phyloP scores from a whole-genome alignment of 208 protist genomes.

The Trypanosoma lewisi region DNA sequence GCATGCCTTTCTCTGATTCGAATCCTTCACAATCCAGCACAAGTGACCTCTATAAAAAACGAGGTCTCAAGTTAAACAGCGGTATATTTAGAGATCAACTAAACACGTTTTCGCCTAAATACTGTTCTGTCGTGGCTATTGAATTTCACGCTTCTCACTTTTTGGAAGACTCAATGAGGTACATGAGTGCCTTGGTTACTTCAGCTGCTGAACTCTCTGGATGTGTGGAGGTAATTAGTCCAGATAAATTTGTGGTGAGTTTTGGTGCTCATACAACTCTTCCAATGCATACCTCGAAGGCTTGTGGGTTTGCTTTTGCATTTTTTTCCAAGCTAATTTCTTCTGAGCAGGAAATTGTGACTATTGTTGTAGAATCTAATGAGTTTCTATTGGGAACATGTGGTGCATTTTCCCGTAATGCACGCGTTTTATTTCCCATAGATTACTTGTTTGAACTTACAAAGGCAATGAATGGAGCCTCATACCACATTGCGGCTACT shows the following conservation, averaged over 20 bases:
- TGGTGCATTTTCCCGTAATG: conserved; percentile 27
- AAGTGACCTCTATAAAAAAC: no score
- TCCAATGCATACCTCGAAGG: conserved; percentile 54
- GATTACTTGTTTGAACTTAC: conserved; percentile 15
- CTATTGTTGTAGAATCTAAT: conserved; percentile 52
- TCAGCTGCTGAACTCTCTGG: conserved; percentile 29
- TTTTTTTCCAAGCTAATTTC: conserved; percentile 35
- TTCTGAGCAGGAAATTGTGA: conserved; percentile 33
- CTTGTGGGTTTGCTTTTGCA: conserved; percentile 56
- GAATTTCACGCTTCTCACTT: background rate
- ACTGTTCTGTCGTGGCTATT: no score
- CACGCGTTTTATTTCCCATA: conserved; percentile 21
- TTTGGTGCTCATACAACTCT: conserved; percentile 67
- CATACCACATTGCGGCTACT: conserved; percentile 55
- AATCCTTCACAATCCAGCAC: background rate
- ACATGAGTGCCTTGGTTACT: no score
- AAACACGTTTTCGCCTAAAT: no score
- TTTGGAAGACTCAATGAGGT: background rate
- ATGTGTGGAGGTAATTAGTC: conserved; percentile 53
- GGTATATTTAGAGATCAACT: no score
- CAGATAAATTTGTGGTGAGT: conserved; percentile 50
- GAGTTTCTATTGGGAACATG: conserved; percentile 70
- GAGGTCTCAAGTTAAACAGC: no score
- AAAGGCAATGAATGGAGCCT: conserved; percentile 5
- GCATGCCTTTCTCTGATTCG: background rate